Conservation (phyloP, 2,329 filamentous ascomycete species). For the Metarhizium sp. region DNA sequence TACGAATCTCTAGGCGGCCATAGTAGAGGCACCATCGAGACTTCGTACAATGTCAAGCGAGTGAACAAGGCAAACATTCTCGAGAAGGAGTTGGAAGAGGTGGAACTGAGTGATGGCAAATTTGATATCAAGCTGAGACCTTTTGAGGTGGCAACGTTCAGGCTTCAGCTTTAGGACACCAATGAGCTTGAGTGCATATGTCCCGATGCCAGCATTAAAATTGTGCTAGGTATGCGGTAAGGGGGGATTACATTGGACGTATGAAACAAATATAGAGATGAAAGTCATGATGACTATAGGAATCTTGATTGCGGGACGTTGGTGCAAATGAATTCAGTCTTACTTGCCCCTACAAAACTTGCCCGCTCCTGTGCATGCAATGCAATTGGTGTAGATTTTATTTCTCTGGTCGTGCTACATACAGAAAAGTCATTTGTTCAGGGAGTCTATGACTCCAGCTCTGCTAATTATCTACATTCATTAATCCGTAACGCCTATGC, state of each 20-base stretch:
- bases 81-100: constrained; percentile 72
- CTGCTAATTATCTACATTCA: constrained; percentile 9
- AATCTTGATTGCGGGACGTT: neutral
- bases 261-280: neutral
- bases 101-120: constrained; percentile 38
- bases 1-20: constrained; percentile 86
- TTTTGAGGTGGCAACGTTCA: constrained; percentile 80
- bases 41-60: constrained; percentile 60
- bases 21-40: constrained; percentile 60
- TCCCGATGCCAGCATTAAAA: constrained; percentile 9
- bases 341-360: neutral
- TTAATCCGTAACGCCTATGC: constrained; percentile 15
- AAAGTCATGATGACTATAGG: neutral
- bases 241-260: neutral
- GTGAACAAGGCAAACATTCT: constrained; percentile 79
- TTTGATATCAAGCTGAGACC: constrained; percentile 60
- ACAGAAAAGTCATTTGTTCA: neutral
- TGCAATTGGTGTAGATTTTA: neutral
- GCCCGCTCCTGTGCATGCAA: too few species aligned
- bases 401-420: neutral
- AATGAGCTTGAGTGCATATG: constrained; percentile 18
- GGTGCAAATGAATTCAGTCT: neutral
- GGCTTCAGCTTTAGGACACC: constrained; percentile 42
- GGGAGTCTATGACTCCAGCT: neutral
- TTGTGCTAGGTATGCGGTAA: constrained; percentile 9